Evolutionary conservation across 192 early-diverging fungal genomes (phyloP), one percentile per base, ranked within the genome.

Genomic region (Phycomyces blakesleeanus): DNA sequence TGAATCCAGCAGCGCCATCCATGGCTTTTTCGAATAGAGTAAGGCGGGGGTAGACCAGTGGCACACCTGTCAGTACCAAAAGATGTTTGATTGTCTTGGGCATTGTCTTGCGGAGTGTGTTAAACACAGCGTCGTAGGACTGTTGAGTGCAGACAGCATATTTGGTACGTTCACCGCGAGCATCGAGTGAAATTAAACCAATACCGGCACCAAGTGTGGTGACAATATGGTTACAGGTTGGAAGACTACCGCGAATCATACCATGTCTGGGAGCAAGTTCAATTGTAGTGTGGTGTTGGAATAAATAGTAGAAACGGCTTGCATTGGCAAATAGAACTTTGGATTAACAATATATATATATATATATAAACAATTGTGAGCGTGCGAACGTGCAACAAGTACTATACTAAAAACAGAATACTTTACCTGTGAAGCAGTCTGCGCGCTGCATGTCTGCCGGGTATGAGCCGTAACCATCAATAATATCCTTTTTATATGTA

Each of bases 391-490:
- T n/a, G n/a, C n/a, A n/a, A n/a, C n/a, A n/a, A n/a, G n/a, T n/a
- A n/a, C n/a, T n/a, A n/a, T n/a, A n/a, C n/a, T n/a, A n/a, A n/a
- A n/a, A n/a, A n/a, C n/a, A n/a, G n/a, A n/a, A n/a, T n/a, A n/a
- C n/a, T n/a, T 74, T 87, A 81, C 88, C 84, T 68, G 83, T 78
- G 77, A 91, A 89, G 16, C 89, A 83, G 5, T 79, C 71, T 20
- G 86, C 86, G 50, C 76, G 44, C 64, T 88, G 88, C 68, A 92
- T 78, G 38, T 86, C 83, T 52, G 81, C 76, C 0, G 91, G 91
- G 66, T 95, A 95, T 47, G 86, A 88, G 21, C 93, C 93, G 62
- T 84, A 90, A 2, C 91, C 93, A 69, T 95, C 92, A 67, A 91
- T 84, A 51, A 92, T 83, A 66, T 94, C 72, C 71, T 73, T 38